These are phyloP conservation scores for Globisporangium paroecandrum DNA, from an alignment of 352 stramenopile species.

Conservation along the genomic window DNA sequence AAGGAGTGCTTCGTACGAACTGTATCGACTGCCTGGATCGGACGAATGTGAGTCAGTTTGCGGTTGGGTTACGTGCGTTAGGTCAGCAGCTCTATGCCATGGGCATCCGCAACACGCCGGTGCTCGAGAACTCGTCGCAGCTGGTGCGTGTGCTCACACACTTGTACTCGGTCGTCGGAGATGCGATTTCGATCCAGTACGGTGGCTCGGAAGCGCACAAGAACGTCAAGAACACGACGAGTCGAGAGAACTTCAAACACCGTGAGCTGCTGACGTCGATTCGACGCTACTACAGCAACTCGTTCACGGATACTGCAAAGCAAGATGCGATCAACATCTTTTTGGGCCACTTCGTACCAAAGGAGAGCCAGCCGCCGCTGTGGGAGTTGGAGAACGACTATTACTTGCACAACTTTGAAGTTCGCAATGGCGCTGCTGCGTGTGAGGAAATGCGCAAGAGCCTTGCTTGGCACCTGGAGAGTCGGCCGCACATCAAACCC, in stretches of 20 bases:
- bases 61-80: conserved; percentile 87
- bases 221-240: conserved; percentile 92
- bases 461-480: conserved; percentile 59
- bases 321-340: conserved; percentile 99
- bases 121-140: conserved; percentile 86
- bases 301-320: conserved; percentile 98
- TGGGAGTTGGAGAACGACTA: conserved; percentile 89
- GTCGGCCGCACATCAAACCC: conserved; percentile 28
- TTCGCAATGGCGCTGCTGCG: conserved; percentile 59
- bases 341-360: conserved; percentile 90
- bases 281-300: conserved; percentile 98
- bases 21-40: conserved; percentile 96
- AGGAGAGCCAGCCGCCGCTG: conserved; percentile 54
- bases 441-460: conserved; percentile 65
- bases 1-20: conserved; percentile 97
- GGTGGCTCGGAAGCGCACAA: conserved; percentile 99
- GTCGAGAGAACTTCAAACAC: conserved; percentile 89
- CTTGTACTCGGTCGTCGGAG: conserved; percentile 97
- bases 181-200: conserved; percentile 99
- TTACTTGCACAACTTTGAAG: conserved; percentile 90
- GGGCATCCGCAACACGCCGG: conserved; percentile 90
- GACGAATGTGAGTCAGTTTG: conserved; percentile 87
- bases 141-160: conserved; percentile 97
- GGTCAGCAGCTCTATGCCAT: conserved; percentile 96
- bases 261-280: conserved; percentile 98